A percentile compares a stretch with the other conserved stretches of the same genome.
These are phyloP conservation scores for Rhodosorus marinus DNA, from an alignment of 23 red algal species.

Conservation along the genomic window DNA sequence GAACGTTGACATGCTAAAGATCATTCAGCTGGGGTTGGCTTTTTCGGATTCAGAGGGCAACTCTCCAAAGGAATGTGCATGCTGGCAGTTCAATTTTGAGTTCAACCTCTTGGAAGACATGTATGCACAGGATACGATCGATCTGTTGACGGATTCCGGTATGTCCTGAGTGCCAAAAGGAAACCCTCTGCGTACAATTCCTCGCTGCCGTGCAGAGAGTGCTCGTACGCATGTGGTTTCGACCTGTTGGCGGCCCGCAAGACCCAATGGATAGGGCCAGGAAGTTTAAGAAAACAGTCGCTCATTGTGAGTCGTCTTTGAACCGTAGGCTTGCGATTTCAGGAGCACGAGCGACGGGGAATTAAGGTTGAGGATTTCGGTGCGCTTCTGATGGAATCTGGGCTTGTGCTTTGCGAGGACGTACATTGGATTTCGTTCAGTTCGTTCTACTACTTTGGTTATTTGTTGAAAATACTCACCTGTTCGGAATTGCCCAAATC, in stretches of 20 bases:
- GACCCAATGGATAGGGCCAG: too few relatives aligned
- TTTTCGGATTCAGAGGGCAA: slow-evolving; percentile 46
- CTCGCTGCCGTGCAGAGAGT: too few relatives aligned
- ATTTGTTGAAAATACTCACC: slow-evolving; percentile 68
- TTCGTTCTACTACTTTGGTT: slow-evolving; percentile 81
- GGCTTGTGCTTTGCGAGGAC: slow-evolving; percentile 55
- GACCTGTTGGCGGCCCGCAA: too few relatives aligned
- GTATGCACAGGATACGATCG: slow-evolving; percentile 78
- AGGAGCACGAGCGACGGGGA: slow-evolving; percentile 47
- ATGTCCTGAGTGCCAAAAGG: too few relatives aligned
- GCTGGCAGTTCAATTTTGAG: slow-evolving; percentile 96
- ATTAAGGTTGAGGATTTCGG: slow-evolving; percentile 80
- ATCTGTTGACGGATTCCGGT: slow-evolving; percentile 52
- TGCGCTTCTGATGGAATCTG: slow-evolving; percentile 72
- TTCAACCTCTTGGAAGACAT: slow-evolving; percentile 60
- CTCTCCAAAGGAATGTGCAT: slow-evolving; percentile 38
- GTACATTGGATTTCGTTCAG: slow-evolving; percentile 79
- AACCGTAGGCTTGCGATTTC: too few relatives aligned
- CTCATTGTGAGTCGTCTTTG: too few relatives aligned
- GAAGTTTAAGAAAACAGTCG: too few relatives aligned
- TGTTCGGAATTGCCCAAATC: slow-evolving; percentile 29
- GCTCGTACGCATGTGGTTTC: too few relatives aligned
- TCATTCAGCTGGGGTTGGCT: slow-evolving; percentile 81
- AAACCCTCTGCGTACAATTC: too few relatives aligned
- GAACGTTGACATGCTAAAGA: slow-evolving; percentile 81